These are phyloP conservation scores for Suhomyces taliae DNA, from an alignment of 1,139 yeast genomes.

Conservation along the genomic window DNA sequence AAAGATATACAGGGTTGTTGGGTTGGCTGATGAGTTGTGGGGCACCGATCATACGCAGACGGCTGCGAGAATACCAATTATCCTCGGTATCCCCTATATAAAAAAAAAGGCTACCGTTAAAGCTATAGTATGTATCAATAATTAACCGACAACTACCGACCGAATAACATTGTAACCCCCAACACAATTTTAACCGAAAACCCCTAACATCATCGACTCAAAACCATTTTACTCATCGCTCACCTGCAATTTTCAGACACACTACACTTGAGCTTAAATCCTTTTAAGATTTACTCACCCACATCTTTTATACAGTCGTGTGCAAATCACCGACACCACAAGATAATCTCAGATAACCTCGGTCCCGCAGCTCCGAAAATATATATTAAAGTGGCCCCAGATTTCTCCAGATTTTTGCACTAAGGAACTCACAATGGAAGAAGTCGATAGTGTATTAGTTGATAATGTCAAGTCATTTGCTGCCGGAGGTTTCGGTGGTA, in stretches of 20 bases:
- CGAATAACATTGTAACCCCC: too few relatives aligned
- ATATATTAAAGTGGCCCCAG: constrained; percentile 10
- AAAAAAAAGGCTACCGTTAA: too few relatives aligned
- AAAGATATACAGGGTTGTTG: not conserved
- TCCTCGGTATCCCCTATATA: not conserved
- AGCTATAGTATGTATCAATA: too few relatives aligned
- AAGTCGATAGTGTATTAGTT: constrained; percentile 48
- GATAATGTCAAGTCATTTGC: constrained; percentile 73
- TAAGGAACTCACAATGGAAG: constrained; percentile 33
- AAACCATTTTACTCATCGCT: too few relatives aligned
- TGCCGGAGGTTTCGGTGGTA: constrained; percentile 77
- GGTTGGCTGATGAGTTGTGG: not conserved
- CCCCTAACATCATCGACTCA: too few relatives aligned
- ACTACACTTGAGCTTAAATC: not conserved
- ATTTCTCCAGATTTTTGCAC: constrained; percentile 4
- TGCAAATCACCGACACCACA: constrained; percentile 3
- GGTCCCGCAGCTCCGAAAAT: constrained; percentile 6
- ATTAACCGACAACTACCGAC: too few relatives aligned
- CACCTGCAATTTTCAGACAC: too few relatives aligned
- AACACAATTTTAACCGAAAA: too few relatives aligned
- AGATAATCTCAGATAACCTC: constrained; percentile 5
- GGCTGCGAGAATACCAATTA: not conserved
- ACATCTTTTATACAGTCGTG: not conserved
- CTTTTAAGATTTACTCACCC: not conserved
- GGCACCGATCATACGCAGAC: not conserved